These are phyloP conservation scores for Brassica incana DNA, from an alignment of 345 rosid species.

Conservation along the genomic window DNA sequence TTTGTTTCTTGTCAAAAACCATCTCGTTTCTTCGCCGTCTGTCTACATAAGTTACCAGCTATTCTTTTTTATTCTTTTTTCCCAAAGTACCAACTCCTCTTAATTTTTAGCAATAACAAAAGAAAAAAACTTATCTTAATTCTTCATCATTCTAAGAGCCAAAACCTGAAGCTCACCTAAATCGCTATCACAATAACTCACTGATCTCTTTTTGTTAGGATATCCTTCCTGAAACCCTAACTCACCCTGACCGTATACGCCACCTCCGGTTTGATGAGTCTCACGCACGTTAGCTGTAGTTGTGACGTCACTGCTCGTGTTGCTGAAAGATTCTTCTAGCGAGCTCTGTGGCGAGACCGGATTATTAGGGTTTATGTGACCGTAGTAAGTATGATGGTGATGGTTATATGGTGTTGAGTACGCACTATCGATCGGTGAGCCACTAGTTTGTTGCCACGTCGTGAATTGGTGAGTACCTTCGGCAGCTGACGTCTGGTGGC, in stretches of 20 bases:
- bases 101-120: conserved; percentile 42
- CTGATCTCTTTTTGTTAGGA: conserved; percentile 40
- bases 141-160: conserved; percentile 84
- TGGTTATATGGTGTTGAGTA: conserved; percentile 35
- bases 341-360: conserved; percentile 79
- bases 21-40: neutral
- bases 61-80: neutral
- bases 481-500: conserved; percentile 39
- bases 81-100: neutral
- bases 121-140: conserved; percentile 33
- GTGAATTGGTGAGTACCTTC: conserved; percentile 18
- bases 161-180: conserved; percentile 85
- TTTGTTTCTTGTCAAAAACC: neutral
- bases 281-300: conserved; percentile 26
- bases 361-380: conserved; percentile 45
- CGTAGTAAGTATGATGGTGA: conserved; percentile 22
- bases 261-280: conserved; percentile 27
- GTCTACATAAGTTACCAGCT: conserved; percentile 11
- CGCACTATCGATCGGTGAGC: conserved; percentile 25
- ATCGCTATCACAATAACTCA: conserved; percentile 45
- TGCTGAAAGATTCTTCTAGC: conserved; percentile 57
- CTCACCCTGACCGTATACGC: conserved; percentile 23
- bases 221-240: conserved; percentile 42
- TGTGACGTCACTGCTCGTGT: conserved; percentile 35
- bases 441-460: conserved; percentile 42